phyloP scores from a whole-genome alignment of 345 rosid genomes.

The Carallia pectinifolia region DNA sequence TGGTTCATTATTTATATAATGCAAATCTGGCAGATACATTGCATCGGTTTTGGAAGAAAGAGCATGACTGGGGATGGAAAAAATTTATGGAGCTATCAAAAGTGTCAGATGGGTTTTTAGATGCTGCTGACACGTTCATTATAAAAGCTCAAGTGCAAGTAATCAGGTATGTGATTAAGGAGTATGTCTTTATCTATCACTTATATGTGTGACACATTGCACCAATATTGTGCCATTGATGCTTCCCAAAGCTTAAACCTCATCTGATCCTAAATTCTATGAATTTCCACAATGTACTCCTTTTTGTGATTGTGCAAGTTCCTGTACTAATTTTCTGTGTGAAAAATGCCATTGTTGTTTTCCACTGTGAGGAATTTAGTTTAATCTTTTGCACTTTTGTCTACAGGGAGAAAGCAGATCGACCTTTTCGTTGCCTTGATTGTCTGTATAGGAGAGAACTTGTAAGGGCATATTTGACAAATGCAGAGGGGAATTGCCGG shows the following conservation, averaged over 20 bases:
- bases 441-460: constrained; percentile 86
- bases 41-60: constrained; percentile 90
- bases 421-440: constrained; percentile 92
- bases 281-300: no score
- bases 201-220: constrained; percentile 2
- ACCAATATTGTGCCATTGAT: not conserved
- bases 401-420: constrained; percentile 80
- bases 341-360: constrained; percentile 3
- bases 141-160: constrained; percentile 98
- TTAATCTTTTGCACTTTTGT: not conserved
- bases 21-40: constrained; percentile 63
- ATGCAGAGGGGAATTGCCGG: constrained; percentile 84
- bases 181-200: not conserved
- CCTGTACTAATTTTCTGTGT: not conserved
- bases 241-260: not conserved
- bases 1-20: constrained; percentile 25
- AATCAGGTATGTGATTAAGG: constrained; percentile 51
- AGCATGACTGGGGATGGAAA: constrained; percentile 98
- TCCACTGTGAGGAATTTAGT: not conserved
- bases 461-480: constrained; percentile 78
- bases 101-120: constrained; percentile 80
- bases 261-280: not conserved
- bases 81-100: constrained; percentile 88
- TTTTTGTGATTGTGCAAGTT: not conserved
- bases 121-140: constrained; percentile 62